phyloP scores from a whole-genome alignment of 2,329 filamentous ascomycete species.

The Drechslerella dactyloides region DNA sequence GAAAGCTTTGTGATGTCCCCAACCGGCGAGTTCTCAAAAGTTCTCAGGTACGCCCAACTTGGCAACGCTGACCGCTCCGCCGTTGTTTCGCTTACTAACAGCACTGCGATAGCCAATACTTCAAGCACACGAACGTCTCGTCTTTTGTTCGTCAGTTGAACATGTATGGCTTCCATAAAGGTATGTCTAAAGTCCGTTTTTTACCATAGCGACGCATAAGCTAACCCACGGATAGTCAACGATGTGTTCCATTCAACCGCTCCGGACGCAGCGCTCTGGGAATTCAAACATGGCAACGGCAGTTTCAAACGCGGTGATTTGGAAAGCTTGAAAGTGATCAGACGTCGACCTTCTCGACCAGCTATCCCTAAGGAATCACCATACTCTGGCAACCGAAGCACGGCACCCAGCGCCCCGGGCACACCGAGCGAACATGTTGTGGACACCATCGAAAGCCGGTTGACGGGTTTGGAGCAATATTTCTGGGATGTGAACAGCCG shows the following conservation, averaged over 20 bases:
- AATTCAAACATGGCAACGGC: constrained; percentile 97
- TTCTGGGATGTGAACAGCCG: constrained; percentile 79
- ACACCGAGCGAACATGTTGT: constrained; percentile 75
- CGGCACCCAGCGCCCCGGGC: constrained; percentile 78
- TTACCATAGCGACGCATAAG: not conserved
- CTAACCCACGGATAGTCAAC: constrained; percentile 70
- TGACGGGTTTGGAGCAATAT: constrained; percentile 78
- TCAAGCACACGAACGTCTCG: constrained; percentile 98
- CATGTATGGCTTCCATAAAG: constrained; percentile 99
- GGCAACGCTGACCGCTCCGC: not conserved
- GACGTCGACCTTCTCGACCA: constrained; percentile 89
- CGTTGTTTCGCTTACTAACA: constrained; percentile 44
- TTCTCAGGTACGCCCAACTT: constrained; percentile 77
- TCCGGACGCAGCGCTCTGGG: constrained; percentile 92
- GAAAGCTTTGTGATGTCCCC: constrained; percentile 99
- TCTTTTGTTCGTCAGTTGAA: constrained; percentile 97
- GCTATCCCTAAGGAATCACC: constrained; percentile 87
- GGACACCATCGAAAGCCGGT: constrained; percentile 76
- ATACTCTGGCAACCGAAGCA: constrained; percentile 75
- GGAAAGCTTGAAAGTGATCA: constrained; percentile 89
- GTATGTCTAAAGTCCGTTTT: constrained; percentile 60
- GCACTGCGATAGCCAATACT: constrained; percentile 76
- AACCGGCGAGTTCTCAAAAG: constrained; percentile 96
- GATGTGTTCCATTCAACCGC: constrained; percentile 97
- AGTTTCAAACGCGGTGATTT: constrained; percentile 96